Evolutionary conservation across 148 eudicot genomes (phyloP).

Genomic region (Selenicereus undatus): DNA sequence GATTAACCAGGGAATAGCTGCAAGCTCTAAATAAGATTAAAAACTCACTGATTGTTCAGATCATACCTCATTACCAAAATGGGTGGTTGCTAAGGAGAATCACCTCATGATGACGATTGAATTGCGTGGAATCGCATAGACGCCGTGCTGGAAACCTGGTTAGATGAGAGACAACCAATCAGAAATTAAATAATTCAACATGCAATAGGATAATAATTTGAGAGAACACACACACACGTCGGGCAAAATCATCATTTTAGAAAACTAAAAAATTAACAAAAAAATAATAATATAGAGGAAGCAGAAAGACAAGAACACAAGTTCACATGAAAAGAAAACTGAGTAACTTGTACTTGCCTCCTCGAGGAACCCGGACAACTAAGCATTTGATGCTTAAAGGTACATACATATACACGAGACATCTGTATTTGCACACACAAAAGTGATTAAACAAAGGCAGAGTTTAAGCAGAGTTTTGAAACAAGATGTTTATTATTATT

Average conservation of each 20-base stretch:
- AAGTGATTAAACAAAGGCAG: constrained; percentile 27
- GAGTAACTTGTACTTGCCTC: constrained; percentile 45
- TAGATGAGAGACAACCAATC: neutral
- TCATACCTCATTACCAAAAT: constrained; percentile 11
- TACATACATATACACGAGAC: constrained; percentile 27
- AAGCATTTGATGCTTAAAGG: constrained; percentile 31
- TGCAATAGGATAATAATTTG: neutral
- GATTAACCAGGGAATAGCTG: no score
- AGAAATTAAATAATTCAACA: constrained; percentile 7
- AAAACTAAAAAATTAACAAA: neutral
- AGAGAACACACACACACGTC: neutral
- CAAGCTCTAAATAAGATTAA: no score
- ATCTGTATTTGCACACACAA: constrained; percentile 30
- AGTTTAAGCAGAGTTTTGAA: neutral
- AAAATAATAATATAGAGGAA: constrained; percentile 11
- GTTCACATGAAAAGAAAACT: constrained; percentile 23
- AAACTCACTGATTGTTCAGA: no score
- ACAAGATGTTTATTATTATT: constrained; percentile 14
- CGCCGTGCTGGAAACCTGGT: neutral
- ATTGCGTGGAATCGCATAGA: neutral
- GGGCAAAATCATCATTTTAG: neutral
- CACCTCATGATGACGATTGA: neutral
- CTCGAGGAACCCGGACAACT: constrained; percentile 27
- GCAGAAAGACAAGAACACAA: constrained; percentile 22
- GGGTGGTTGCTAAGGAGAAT: constrained; percentile 1